These are phyloP conservation scores for Nemania sp. DNA, from an alignment of 2,329 filamentous ascomycete genomes.

Conservation along the genomic window DNA sequence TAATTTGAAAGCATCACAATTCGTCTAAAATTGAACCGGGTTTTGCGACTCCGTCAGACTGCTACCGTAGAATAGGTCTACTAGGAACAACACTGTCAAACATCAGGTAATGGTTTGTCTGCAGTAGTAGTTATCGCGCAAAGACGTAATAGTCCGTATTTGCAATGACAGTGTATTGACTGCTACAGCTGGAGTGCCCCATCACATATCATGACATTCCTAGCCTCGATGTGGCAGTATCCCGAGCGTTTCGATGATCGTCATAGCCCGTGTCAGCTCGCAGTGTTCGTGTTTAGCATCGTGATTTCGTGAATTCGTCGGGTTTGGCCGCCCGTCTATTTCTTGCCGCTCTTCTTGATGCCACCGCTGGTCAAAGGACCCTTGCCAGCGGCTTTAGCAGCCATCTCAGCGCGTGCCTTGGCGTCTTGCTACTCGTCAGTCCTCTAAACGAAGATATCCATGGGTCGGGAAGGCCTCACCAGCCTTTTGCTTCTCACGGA, in stretches of 20 bases:
- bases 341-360: conserved; percentile 99
- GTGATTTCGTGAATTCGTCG: conserved; percentile 41
- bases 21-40: neutral
- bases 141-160: conserved; percentile 19
- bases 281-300: conserved; percentile 30
- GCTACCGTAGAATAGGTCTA: neutral
- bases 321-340: conserved; percentile 64
- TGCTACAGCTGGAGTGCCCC: conserved; percentile 41
- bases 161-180: conserved; percentile 41
- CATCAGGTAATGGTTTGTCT: neutral
- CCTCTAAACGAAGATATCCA: neutral
- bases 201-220: conserved; percentile 28
- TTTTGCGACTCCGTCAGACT: neutral
- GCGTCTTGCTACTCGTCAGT: conserved; percentile 66
- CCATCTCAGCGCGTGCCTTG: conserved; percentile 86
- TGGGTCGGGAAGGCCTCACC: conserved; percentile 66
- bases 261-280: conserved; percentile 38
- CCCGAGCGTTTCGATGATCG: conserved; percentile 14
- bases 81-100: neutral
- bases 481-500: conserved; percentile 84
- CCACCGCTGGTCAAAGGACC: conserved; percentile 85
- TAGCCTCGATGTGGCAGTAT: conserved; percentile 14
- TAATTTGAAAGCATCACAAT: neutral
- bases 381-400: conserved; percentile 85
- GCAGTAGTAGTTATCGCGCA: conserved; percentile 10